phyloP scores from a whole-genome alignment of 225 moss, liverwort and hornwort genomes.

The Sphagnum tenellum region DNA sequence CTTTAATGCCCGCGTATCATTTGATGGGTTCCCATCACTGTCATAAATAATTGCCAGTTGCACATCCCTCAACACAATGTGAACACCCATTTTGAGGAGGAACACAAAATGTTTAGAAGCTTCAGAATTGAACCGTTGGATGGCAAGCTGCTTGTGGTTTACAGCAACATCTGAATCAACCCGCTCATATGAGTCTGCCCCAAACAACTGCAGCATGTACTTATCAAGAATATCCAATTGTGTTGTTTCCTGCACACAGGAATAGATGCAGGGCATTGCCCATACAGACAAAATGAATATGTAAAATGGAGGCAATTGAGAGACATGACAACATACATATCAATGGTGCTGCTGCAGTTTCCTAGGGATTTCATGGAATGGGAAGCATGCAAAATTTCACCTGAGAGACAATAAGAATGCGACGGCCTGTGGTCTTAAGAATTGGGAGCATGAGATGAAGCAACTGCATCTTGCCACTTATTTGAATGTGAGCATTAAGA shows the following conservation, averaged over 20 bases:
- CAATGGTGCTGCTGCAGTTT: too few species aligned
- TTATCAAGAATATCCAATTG: slow-evolving; percentile 46
- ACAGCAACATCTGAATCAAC: slow-evolving; percentile 45
- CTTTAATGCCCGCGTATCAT: slow-evolving; percentile 40
- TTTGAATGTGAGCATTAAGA: slow-evolving; percentile 45
- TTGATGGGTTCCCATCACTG: slow-evolving; percentile 50
- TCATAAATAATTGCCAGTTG: slow-evolving; percentile 42
- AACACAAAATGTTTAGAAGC: slow-evolving; percentile 37
- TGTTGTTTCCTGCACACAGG: slow-evolving; percentile 27
- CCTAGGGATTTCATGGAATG: too few species aligned
- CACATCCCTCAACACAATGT: slow-evolving; percentile 35
- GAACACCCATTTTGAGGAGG: slow-evolving; percentile 44
- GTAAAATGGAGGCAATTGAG: too few species aligned
- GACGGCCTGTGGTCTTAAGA: slow-evolving; percentile 26
- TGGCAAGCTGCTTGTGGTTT: slow-evolving; percentile 39
- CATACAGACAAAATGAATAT: too few species aligned
- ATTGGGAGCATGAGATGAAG: slow-evolving; percentile 46
- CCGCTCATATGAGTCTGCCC: slow-evolving; percentile 45
- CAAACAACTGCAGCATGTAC: slow-evolving; percentile 50
- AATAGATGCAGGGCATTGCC: too few species aligned
- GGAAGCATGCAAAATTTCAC: slow-evolving; percentile 4
- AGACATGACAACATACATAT: too few species aligned
- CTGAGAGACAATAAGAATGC: slow-evolving; percentile 52
- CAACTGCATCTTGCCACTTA: slow-evolving; percentile 51
- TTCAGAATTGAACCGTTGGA: slow-evolving; percentile 46